These are phyloP conservation scores for Metschnikowia similis DNA, from an alignment of 805 yeast genomes.

Conservation along the genomic window DNA sequence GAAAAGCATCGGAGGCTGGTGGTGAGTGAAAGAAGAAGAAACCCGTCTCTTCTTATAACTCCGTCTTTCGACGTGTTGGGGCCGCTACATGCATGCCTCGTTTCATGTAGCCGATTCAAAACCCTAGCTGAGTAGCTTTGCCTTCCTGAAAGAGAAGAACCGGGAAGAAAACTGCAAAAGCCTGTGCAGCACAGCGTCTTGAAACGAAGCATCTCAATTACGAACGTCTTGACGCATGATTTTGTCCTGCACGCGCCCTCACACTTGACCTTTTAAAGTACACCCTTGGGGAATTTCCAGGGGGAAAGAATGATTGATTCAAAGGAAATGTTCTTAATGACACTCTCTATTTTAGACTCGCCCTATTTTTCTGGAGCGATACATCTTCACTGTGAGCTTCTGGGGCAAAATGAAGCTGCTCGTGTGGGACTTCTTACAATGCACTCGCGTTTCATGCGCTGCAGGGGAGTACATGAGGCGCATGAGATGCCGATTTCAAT, in stretches of 20 bases:
- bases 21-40: background rate
- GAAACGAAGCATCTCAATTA: background rate
- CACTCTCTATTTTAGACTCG: too few species aligned
- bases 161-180: background rate
- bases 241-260: background rate
- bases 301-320: too few species aligned
- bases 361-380: too few species aligned
- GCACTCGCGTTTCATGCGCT: constrained; percentile 2
- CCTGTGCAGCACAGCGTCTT: background rate
- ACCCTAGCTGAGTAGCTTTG: background rate
- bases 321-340: too few species aligned
- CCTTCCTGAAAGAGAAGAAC: background rate
- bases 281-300: too few species aligned
- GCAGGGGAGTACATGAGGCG: background rate
- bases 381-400: background rate
- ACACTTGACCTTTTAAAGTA: background rate
- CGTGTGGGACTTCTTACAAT: background rate
- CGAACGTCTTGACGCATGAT: background rate
- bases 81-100: background rate
- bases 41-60: background rate
- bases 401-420: background rate
- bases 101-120: background rate
- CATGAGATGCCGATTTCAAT: background rate
- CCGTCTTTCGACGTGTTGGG: background rate
- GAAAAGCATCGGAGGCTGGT: background rate